Evolutionary conservation across 495 filamentous ascomycete genomes (phyloP).

Genomic region (Hypoxylon lienhwacheense): DNA sequence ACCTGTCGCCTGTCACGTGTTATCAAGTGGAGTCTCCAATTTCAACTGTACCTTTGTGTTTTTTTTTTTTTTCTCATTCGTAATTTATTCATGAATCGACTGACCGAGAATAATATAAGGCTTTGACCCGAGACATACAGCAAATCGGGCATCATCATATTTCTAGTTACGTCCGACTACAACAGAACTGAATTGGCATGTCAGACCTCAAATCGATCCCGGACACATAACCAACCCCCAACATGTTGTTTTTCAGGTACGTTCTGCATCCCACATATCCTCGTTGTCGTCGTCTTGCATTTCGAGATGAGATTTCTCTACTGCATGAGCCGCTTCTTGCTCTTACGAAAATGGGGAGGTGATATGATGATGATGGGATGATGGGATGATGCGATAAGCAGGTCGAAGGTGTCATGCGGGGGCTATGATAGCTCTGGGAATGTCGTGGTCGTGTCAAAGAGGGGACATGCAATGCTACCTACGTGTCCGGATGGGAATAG

Average conservation of each 20-base stretch:
- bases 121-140: background rate
- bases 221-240: constrained; percentile 6
- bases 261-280: background rate
- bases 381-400: too few species aligned
- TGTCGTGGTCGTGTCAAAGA: background rate
- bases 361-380: too few species aligned
- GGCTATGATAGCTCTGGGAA: background rate
- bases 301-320: background rate
- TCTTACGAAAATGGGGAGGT: too few species aligned
- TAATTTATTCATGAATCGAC: too few species aligned
- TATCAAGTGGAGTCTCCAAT: too few species aligned
- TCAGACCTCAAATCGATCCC: background rate
- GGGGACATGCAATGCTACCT: background rate
- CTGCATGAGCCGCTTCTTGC: background rate
- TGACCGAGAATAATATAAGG: background rate
- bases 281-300: background rate
- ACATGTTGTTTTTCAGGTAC: constrained; percentile 65
- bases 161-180: constrained; percentile 3
- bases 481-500: background rate
- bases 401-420: too few species aligned
- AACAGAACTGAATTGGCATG: constrained; percentile 6
- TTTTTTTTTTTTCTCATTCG: too few species aligned
- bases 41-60: too few species aligned
- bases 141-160: constrained; percentile 9
- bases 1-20: too few species aligned